phyloP scores from a whole-genome alignment of 495 filamentous ascomycete species.

The Neurospora discreta region DNA sequence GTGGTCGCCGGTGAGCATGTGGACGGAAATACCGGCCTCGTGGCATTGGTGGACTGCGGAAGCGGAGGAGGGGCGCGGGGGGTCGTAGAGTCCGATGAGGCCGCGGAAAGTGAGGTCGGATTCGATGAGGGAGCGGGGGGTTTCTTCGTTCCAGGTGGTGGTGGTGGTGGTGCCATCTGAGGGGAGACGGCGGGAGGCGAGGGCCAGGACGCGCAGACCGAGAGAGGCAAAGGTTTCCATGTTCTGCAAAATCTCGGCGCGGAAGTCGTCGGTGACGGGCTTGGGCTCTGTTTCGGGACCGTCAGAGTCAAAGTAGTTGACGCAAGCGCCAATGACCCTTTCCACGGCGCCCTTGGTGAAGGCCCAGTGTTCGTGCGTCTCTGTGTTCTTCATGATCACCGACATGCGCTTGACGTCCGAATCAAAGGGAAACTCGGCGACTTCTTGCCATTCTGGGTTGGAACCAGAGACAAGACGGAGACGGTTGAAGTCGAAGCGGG shows the following conservation, averaged over 20 bases:
- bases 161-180: background rate
- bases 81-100: slow-evolving; percentile 61
- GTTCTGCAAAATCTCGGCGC: slow-evolving; percentile 46
- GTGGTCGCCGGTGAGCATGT: slow-evolving; percentile 80
- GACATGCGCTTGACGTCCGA: slow-evolving; percentile 76
- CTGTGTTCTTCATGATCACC: slow-evolving; percentile 46
- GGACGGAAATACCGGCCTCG: slow-evolving; percentile 59
- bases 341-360: slow-evolving; percentile 80
- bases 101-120: slow-evolving; percentile 49
- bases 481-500: slow-evolving; percentile 55
- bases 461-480: slow-evolving; percentile 40
- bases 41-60: slow-evolving; percentile 56
- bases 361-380: slow-evolving; percentile 30
- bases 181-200: slow-evolving; percentile 40
- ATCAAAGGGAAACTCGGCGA: slow-evolving; percentile 72
- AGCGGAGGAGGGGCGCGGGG: slow-evolving; percentile 56
- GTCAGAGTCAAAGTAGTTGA: slow-evolving; percentile 9
- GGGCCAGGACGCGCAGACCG: slow-evolving; percentile 65
- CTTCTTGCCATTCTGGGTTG: slow-evolving; percentile 29
- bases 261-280: slow-evolving; percentile 47
- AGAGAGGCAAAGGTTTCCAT: slow-evolving; percentile 56
- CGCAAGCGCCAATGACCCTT: slow-evolving; percentile 45
- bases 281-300: slow-evolving; percentile 10
- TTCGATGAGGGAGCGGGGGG: slow-evolving; percentile 40
- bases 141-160: slow-evolving; percentile 20